These are phyloP conservation scores for Chlamydomonas schloesseri DNA, from an alignment of 139 green algal species.

Conservation along the genomic window DNA sequence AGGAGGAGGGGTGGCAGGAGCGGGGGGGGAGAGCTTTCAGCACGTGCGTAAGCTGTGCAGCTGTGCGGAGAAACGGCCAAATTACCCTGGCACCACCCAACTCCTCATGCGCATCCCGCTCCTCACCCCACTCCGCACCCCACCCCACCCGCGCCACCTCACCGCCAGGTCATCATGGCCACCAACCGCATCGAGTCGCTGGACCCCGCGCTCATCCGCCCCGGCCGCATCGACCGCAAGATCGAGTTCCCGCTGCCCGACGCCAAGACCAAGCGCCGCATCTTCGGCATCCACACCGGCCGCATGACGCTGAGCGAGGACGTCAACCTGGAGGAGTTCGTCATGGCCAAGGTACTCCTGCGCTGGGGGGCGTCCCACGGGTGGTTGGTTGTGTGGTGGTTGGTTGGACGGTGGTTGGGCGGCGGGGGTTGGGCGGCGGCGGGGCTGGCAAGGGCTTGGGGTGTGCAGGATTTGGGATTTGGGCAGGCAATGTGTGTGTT, in stretches of 20 bases:
- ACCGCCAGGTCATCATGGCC: constrained; percentile 95
- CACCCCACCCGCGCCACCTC: background rate
- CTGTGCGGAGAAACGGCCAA: too few species aligned
- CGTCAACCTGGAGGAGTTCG: constrained; percentile 99
- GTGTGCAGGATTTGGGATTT: background rate
- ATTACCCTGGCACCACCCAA: too few species aligned
- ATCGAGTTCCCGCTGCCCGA: constrained; percentile 99
- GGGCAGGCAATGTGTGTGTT: background rate
- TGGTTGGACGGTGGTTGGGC: too few species aligned
- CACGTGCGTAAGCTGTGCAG: too few species aligned
- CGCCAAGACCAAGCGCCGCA: constrained; percentile 98
- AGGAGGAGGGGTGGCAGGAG: too few species aligned
- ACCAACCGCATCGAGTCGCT: constrained; percentile 98
- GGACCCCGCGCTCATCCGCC: constrained; percentile 96
- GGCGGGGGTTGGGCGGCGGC: too few species aligned
- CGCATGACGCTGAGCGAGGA: constrained; percentile 95
- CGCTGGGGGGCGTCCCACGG: too few species aligned
- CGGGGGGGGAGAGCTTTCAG: too few species aligned
- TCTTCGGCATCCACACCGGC: constrained; percentile 94
- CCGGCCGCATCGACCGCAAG: constrained; percentile 94
- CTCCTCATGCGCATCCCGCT: too few species aligned
- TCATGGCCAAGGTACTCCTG: constrained; percentile 82
- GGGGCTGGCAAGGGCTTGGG: too few species aligned
- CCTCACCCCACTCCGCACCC: background rate
- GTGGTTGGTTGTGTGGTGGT: background rate